Evolutionary conservation across 441 rosid species (phyloP).

Genomic region (Euphorbia celastroides): DNA sequence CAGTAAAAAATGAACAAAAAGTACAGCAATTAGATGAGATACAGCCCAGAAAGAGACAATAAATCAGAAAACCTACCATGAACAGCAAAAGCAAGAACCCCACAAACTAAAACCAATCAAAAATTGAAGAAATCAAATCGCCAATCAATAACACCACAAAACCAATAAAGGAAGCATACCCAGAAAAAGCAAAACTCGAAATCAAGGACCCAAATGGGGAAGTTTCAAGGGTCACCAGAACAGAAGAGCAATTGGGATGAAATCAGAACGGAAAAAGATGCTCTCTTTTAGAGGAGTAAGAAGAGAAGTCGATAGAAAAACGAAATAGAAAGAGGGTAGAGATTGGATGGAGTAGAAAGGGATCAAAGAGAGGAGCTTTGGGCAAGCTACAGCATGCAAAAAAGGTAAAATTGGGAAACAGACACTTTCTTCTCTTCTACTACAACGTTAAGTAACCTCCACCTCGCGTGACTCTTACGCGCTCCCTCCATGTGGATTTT

Average conservation of each 20-base stretch:
- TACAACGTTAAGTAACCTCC: neutral
- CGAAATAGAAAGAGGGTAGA: neutral
- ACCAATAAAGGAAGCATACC: neutral
- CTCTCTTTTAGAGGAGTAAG: neutral
- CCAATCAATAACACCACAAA: neutral
- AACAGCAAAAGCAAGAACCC: neutral
- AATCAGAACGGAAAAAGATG: neutral
- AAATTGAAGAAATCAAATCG: conserved; percentile 4
- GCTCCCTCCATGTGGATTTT: neutral
- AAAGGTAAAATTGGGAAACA: conserved; percentile 7
- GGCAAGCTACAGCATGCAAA: conserved; percentile 28
- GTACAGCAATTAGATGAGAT: neutral
- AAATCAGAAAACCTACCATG: neutral
- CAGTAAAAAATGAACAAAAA: neutral
- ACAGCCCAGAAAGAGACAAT: neutral
- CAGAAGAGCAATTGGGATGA: neutral
- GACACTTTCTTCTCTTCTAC: neutral
- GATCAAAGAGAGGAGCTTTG: neutral
- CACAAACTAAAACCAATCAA: neutral
- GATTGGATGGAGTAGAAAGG: neutral
- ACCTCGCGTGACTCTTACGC: neutral
- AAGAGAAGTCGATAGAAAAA: conserved; percentile 12
- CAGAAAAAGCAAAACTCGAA: neutral
- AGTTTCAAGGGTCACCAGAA: neutral
- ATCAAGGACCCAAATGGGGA: neutral